These are phyloP conservation scores for Triangularia verruculosa DNA, from an alignment of 2,329 filamentous ascomycete genomes.

Conservation along the genomic window DNA sequence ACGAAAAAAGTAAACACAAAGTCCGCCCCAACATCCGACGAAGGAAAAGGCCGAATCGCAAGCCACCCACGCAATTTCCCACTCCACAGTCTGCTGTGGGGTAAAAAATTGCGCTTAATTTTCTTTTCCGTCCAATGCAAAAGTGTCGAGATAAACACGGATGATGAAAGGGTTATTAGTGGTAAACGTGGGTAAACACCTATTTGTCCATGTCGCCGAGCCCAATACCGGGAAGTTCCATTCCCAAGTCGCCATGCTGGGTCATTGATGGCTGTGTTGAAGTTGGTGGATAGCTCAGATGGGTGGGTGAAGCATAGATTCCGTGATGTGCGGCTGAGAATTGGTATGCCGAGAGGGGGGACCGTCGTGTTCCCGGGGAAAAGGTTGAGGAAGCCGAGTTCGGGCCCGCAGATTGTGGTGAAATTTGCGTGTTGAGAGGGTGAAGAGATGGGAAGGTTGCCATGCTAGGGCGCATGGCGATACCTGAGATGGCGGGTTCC, in stretches of 20 bases:
- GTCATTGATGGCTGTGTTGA: background rate
- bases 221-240: background rate
- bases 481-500: constrained; percentile 15
- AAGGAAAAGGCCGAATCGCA: background rate
- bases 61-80: background rate
- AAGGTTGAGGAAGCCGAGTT: constrained; percentile 24
- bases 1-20: background rate
- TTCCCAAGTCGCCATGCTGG: background rate
- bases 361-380: constrained; percentile 20
- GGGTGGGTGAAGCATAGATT: constrained; percentile 8
- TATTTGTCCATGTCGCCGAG: background rate
- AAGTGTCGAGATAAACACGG: background rate
- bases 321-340: constrained; percentile 8
- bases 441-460: constrained; percentile 18
- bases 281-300: constrained; percentile 5
- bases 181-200: background rate
- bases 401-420: constrained; percentile 19
- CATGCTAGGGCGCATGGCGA: constrained; percentile 21
- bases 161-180: background rate
- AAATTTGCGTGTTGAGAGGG: constrained; percentile 25
- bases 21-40: background rate
- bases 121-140: background rate
- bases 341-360: constrained; percentile 11
- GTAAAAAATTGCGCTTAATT: background rate
- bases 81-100: background rate